phyloP scores from a whole-genome alignment of 345 rosid species.

The Salix arbutifolia region DNA sequence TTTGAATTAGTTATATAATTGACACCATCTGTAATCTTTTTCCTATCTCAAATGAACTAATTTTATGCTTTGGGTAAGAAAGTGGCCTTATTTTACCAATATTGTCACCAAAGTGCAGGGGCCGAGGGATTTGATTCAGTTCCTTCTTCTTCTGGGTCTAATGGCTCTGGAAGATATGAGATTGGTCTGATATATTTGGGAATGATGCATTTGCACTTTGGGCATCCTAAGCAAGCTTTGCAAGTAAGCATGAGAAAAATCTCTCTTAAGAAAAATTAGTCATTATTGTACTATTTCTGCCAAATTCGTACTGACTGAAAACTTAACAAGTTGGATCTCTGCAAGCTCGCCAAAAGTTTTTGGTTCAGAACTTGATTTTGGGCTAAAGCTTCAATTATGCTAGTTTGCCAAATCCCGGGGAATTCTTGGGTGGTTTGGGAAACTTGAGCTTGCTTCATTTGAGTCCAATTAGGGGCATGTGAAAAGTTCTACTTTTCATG shows the following conservation, averaged over 20 bases:
- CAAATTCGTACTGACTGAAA: neutral
- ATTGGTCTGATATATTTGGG: constrained; percentile 81
- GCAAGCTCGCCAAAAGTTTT: neutral
- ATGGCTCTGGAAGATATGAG: constrained; percentile 67
- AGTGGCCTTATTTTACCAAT: constrained; percentile 36
- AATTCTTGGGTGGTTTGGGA: neutral
- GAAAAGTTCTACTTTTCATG: neutral
- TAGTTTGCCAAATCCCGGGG: neutral
- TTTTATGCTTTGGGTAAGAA: neutral
- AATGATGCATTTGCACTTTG: constrained; percentile 94
- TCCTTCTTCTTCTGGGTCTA: constrained; percentile 51
- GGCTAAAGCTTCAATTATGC: neutral
- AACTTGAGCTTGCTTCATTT: neutral
- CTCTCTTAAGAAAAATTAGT: neutral
- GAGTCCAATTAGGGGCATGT: neutral
- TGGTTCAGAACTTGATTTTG: neutral
- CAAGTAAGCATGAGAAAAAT: constrained; percentile 49
- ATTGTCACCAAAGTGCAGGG: constrained; percentile 85
- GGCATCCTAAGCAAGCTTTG: constrained; percentile 92
- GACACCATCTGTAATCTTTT: neutral
- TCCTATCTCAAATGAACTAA: neutral
- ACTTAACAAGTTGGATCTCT: neutral
- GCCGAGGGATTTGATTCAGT: constrained; percentile 78
- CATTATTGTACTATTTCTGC: neutral
- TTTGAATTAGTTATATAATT: constrained; percentile 3